These are phyloP conservation scores for Sporothrix brasiliensis DNA, from an alignment of 2,329 filamentous ascomycete genomes.

Conservation along the genomic window DNA sequence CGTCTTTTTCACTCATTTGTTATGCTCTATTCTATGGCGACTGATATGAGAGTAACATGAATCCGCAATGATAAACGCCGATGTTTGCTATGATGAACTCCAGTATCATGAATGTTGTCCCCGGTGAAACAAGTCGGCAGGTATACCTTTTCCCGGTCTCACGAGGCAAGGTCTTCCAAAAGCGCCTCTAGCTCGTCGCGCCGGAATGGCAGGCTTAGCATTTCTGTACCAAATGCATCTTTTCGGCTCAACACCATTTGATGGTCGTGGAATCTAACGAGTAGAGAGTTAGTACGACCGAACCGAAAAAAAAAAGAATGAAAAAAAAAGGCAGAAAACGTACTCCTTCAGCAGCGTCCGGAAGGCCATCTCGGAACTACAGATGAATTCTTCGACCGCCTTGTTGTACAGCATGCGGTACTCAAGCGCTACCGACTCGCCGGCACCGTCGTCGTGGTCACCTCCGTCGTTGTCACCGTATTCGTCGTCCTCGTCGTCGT, in stretches of 20 bases:
- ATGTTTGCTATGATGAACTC: background rate
- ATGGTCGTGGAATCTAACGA: conserved; percentile 82
- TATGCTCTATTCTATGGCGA: background rate
- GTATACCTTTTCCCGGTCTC: background rate
- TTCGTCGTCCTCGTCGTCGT: conserved; percentile 87
- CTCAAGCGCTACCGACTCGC: conserved; percentile 73
- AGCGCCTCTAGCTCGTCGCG: conserved; percentile 88
- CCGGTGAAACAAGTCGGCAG: background rate
- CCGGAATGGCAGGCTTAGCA: conserved; percentile 81
- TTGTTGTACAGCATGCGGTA: conserved; percentile 93
- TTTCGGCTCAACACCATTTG: conserved; percentile 92
- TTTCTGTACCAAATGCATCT: conserved; percentile 81
- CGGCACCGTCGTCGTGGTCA: conserved; percentile 47
- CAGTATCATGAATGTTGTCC: background rate
- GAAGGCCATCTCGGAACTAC: conserved; percentile 94
- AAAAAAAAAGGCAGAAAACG: conserved; percentile 1
- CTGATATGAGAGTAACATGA: background rate
- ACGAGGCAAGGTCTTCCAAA: conserved; percentile 70
- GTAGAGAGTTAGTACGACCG: background rate
- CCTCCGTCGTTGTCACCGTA: conserved; percentile 61
- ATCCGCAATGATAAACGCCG: background rate
- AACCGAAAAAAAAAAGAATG: conserved; percentile 34
- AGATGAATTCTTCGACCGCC: conserved; percentile 94
- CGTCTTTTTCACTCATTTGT: background rate
- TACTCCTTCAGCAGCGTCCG: conserved; percentile 90